A percentile compares a stretch with the other conserved stretches of the same genome.
These are phyloP conservation scores for Penicillium corylophilum DNA, from an alignment of 2,329 filamentous ascomycete species.

Conservation along the genomic window DNA sequence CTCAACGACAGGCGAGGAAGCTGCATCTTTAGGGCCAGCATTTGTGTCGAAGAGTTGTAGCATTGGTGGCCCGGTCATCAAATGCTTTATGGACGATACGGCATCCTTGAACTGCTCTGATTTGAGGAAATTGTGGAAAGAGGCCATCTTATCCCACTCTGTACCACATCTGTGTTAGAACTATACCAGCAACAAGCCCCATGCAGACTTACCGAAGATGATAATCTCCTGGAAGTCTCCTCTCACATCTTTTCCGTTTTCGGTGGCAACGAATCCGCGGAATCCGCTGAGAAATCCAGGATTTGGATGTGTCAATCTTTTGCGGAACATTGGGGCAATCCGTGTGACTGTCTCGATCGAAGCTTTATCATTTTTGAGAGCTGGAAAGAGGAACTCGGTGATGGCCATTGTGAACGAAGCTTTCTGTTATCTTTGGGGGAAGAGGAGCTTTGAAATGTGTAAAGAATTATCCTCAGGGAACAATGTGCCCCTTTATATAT, in stretches of 20 bases:
- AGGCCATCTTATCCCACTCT: constrained; percentile 9
- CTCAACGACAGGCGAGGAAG: constrained; percentile 2
- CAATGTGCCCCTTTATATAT: neutral
- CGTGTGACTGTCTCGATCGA: constrained; percentile 5
- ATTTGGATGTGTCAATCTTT: constrained; percentile 7
- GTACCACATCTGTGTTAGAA: neutral
- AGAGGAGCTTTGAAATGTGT: neutral
- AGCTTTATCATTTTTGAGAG: constrained; percentile 4
- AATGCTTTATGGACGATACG: constrained; percentile 1
- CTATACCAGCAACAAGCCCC: neutral
- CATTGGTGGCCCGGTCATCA: constrained; percentile 4
- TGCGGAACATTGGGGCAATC: constrained; percentile 3
- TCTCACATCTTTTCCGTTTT: constrained; percentile 10
- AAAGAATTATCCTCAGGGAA: neutral
- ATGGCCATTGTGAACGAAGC: constrained; percentile 6
- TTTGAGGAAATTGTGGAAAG: constrained; percentile 7
- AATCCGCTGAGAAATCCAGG: constrained; percentile 5
- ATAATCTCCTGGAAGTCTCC: constrained; percentile 4
- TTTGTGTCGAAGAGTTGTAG: constrained; percentile 10
- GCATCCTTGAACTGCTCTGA: constrained; percentile 5
- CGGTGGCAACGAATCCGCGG: constrained; percentile 7
- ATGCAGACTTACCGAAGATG: constrained; percentile 6
- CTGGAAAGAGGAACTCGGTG: constrained; percentile 8
- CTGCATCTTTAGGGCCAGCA: constrained; percentile 1
- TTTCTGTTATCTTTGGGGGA: neutral